Percentiles rank a stretch among this genome's conserved stretches.
phyloP scores from a whole-genome alignment of 768 basidiomycete genomes.

The Lactarius hengduanensis region DNA sequence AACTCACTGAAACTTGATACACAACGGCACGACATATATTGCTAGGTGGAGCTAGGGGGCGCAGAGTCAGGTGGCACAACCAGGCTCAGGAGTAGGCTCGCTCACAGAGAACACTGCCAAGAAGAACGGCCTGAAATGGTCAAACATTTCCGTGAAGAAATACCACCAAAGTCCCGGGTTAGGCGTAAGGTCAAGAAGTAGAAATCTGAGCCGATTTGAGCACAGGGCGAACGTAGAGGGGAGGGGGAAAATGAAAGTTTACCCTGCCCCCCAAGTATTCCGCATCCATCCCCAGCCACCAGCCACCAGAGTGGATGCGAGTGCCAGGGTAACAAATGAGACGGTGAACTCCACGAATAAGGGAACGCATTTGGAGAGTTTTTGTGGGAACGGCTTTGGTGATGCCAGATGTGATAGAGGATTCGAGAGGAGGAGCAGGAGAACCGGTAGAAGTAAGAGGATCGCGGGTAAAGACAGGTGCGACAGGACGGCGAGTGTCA shows the following conservation, averaged over 20 bases:
- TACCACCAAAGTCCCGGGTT: slow-evolving; percentile 98
- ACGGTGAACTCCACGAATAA: slow-evolving; percentile 49
- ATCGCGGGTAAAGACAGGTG: slow-evolving; percentile 73
- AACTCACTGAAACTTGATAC: slow-evolving; percentile 81
- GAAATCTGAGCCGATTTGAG: slow-evolving; percentile 49
- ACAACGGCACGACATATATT: slow-evolving; percentile 81
- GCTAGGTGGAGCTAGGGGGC: slow-evolving; percentile 65
- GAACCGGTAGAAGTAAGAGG: slow-evolving; percentile 62
- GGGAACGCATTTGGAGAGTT: slow-evolving; percentile 32
- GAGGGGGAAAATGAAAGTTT: slow-evolving; percentile 32
- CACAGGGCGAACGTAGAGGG: not conserved
- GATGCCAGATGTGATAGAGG: slow-evolving; percentile 69
- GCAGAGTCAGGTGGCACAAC: not conserved
- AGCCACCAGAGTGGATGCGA: slow-evolving; percentile 53
- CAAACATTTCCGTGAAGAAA: slow-evolving; percentile 99
- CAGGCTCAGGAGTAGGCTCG: slow-evolving; percentile 4
- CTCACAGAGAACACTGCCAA: slow-evolving; percentile 88
- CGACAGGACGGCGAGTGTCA: slow-evolving; percentile 67
- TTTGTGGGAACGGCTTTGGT: slow-evolving; percentile 40
- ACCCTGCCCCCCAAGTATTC: slow-evolving; percentile 88
- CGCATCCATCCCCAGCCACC: slow-evolving; percentile 68
- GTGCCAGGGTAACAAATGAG: slow-evolving; percentile 50
- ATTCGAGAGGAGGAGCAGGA: slow-evolving; percentile 61
- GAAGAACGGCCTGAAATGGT: slow-evolving; percentile 95
- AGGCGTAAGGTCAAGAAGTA: slow-evolving; percentile 86